Percentiles rank a stretch among this genome's conserved stretches.
Conservation (phyloP, 805 yeast species). For the Hanseniaspora meyeri region DNA sequence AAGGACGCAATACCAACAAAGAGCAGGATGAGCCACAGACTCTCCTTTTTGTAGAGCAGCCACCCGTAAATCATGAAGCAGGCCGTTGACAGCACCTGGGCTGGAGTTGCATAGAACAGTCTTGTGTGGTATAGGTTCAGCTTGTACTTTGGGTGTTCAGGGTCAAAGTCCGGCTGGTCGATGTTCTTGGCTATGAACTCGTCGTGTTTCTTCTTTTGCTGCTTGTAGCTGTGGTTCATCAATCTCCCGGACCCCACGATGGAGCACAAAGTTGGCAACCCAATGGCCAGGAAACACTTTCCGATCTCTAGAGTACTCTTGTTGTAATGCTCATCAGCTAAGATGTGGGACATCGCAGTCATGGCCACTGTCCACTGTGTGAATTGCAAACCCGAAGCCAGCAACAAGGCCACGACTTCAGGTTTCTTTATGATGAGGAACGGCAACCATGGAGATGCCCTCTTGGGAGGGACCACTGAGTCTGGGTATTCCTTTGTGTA, state of each 20-base stretch:
- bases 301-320: constrained; percentile 51
- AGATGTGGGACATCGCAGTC: constrained; percentile 48
- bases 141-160: constrained; percentile 21
- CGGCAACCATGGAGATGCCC: constrained; percentile 29
- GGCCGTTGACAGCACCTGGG: constrained; percentile 31
- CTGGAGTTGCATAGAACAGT: constrained; percentile 34
- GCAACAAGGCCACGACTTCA: constrained; percentile 37
- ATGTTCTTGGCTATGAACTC: constrained; percentile 20
- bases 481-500: constrained; percentile 26
- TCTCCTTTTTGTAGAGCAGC: constrained; percentile 43
- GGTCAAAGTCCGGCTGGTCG: constrained; percentile 20
- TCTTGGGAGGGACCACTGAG: constrained; percentile 20
- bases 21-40: constrained; percentile 45
- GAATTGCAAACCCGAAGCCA: constrained; percentile 52
- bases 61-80: constrained; percentile 54
- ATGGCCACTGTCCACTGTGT: constrained; percentile 59
- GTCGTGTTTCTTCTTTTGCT: constrained; percentile 18
- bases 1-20: constrained; percentile 45
- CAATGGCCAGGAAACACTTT: constrained; percentile 60
- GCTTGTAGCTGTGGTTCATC: constrained; percentile 35
- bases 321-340: constrained; percentile 36
- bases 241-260: constrained; percentile 46
- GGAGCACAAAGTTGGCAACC: constrained; percentile 52
- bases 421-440: constrained; percentile 33
- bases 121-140: constrained; percentile 49